Evolutionary conservation across 176 grass and related monocot genomes (phyloP), one percentile per base, ranked within the genome.

Genomic region (Musa schizocarpa): DNA sequence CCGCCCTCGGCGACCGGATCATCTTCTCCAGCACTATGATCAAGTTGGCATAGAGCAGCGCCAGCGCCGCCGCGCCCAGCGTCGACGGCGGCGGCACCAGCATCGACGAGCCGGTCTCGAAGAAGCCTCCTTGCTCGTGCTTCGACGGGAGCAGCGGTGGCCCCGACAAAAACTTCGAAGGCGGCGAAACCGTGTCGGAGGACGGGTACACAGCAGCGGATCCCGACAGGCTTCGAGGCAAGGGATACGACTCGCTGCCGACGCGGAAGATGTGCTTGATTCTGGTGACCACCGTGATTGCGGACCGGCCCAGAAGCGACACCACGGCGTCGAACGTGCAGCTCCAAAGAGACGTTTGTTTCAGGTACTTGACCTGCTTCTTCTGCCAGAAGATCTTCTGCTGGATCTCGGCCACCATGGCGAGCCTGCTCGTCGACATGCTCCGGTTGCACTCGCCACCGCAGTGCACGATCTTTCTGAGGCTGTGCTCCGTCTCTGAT

Each of bases 341-440:
- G 49, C 72, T 74, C 94, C 94, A 93, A 11, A 97, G 77, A 0
- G 90, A 97, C 11, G 86, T 85, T 71, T 87, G 86, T 83, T 85
- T 90, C 0, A 93, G 79, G 20, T 90, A 63, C 88, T 98, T 93
- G 56, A 98, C 88, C 77, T 93, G 88, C 83, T 98, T 90, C 75
- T 80, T 87, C 82, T 83, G 82, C 82, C 79, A 87, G 75, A 93
- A 98, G 0, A 98, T 71, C 23, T 87, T 80, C 84, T 98, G 84
- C 86, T 93, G 94, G 75, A 93, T 77, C 81, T 93, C 86, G 0
- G 86, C 57, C 13, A 87, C 81, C 55, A 74, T 72, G 6, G 87
- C 83, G 56, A 92, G 89, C 61, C 90, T 96, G 79, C 82, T 87
- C 74, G 83, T 77, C 10, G 83, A 82, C 1, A 85, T 11, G 71